Evolutionary conservation across 2,329 filamentous ascomycete genomes (phyloP).

Genomic region (Pseudocercospora cruenta): DNA sequence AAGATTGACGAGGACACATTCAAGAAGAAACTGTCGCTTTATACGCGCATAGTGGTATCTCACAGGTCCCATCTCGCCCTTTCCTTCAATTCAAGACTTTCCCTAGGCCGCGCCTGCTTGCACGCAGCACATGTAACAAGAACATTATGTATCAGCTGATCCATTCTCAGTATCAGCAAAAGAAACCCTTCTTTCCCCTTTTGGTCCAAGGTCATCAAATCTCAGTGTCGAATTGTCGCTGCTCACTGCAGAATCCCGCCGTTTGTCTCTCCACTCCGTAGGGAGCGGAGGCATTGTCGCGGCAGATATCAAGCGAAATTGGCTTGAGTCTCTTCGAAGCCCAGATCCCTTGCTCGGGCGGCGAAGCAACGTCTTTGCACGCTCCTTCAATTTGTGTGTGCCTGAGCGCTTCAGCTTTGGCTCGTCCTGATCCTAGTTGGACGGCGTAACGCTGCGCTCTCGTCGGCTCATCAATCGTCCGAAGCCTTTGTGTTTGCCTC

Average conservation of each 20-base stretch:
- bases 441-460: conserved; percentile 39
- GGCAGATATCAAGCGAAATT: not conserved
- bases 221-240: not conserved
- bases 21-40: not conserved
- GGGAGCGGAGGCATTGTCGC: not conserved
- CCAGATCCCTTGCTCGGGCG: not conserved
- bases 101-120: conserved; percentile 3
- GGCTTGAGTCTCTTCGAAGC: not conserved
- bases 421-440: conserved; percentile 27
- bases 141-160: conserved; percentile 1
- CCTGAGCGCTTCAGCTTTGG: conserved; percentile 10
- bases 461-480: conserved; percentile 33
- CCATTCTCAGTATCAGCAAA: not conserved
- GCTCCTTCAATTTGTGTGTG: conserved; percentile 7
- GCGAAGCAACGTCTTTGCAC: conserved; percentile 9
- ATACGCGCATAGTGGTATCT: conserved; percentile 3
- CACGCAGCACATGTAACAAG: conserved; percentile 5
- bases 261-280: not conserved
- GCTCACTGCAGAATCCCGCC: conserved; percentile 1
- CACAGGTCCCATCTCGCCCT: not conserved
- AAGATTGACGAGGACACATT: not conserved
- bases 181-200: not conserved
- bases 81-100: not conserved
- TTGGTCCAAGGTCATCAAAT: not conserved
- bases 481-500: conserved; percentile 30